phyloP scores from a whole-genome alignment of 768 basidiomycete species.

The Kwoniella dendrophila region DNA sequence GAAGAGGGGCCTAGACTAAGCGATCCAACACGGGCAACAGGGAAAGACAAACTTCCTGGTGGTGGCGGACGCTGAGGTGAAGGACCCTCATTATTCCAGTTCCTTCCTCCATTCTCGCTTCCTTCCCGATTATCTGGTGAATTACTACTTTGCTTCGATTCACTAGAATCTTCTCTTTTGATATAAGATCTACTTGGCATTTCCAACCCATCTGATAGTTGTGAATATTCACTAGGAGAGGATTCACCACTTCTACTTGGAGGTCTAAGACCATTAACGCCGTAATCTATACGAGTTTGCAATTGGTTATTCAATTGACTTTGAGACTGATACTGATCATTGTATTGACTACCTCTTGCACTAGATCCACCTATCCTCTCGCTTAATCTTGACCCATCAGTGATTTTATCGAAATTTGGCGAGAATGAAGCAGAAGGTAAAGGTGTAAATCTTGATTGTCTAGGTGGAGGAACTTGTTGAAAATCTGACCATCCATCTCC shows the following conservation, averaged over 20 bases:
- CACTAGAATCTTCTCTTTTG: conserved; percentile 13
- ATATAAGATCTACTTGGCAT: conserved; percentile 41
- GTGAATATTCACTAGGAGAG: conserved; percentile 40
- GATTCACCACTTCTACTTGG: conserved; percentile 24
- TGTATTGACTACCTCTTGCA: conserved; percentile 13
- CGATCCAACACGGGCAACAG: conserved; percentile 15
- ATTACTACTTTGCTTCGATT: conserved; percentile 12
- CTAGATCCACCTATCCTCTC: conserved; percentile 8
- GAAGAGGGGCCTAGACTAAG: not conserved
- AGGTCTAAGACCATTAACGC: conserved; percentile 9
- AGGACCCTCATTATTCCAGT: too few relatives aligned
- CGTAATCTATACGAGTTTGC: not conserved
- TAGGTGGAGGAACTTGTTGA: conserved; percentile 30
- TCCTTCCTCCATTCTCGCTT: not conserved
- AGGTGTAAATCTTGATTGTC: conserved; percentile 43
- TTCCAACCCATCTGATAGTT: conserved; percentile 31
- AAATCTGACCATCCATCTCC: conserved; percentile 44
- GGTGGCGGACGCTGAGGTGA: not conserved
- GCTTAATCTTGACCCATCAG: conserved; percentile 20
- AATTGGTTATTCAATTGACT: conserved; percentile 6
- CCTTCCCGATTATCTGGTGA: not conserved
- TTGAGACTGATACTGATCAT: not conserved
- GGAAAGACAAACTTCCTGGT: conserved; percentile 19
- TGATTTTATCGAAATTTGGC: conserved; percentile 36
- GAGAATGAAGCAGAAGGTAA: conserved; percentile 37